Conservation (phyloP, 306 rosid genomes). For the Ammopiptanthus mongolicus region DNA sequence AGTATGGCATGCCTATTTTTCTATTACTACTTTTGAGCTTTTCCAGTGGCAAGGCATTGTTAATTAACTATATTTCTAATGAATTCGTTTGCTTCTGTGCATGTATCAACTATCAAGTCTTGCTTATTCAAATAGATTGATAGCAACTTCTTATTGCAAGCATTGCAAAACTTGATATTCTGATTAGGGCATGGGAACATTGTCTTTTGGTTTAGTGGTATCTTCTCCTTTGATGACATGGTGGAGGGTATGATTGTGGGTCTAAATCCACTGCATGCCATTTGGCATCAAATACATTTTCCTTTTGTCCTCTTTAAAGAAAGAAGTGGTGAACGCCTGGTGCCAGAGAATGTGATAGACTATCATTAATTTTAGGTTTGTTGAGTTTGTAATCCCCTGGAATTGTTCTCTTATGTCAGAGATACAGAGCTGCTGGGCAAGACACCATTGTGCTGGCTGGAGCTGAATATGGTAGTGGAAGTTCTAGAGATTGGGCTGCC, state of each 20-base stretch:
- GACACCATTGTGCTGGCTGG: constrained; percentile 85
- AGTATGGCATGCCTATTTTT: not conserved
- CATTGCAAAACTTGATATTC: not conserved
- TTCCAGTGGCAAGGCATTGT: not conserved
- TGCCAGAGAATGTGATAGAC: not conserved
- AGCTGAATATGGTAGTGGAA: constrained; percentile 91
- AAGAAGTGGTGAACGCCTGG: not conserved
- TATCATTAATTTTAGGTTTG: not conserved
- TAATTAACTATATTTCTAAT: not conserved
- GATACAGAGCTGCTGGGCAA: constrained; percentile 67
- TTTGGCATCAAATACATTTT: not conserved
- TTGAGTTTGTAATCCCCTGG: constrained; percentile 11
- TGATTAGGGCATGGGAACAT: not conserved
- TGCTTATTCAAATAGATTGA: not conserved
- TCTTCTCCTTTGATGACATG: not conserved
- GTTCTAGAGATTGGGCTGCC: constrained; percentile 97
- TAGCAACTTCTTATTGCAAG: not conserved
- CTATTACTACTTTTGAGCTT: not conserved
- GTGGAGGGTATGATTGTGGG: not conserved
- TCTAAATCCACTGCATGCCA: not conserved
- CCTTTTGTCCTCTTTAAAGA: too few species aligned
- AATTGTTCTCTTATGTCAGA: constrained; percentile 42
- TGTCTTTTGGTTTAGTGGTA: not conserved
- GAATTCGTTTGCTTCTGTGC: not conserved
- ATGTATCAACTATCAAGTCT: not conserved